These are phyloP conservation scores for Cyberlindnera misumaiensis DNA, from an alignment of 805 yeast genomes.

Conservation along the genomic window DNA sequence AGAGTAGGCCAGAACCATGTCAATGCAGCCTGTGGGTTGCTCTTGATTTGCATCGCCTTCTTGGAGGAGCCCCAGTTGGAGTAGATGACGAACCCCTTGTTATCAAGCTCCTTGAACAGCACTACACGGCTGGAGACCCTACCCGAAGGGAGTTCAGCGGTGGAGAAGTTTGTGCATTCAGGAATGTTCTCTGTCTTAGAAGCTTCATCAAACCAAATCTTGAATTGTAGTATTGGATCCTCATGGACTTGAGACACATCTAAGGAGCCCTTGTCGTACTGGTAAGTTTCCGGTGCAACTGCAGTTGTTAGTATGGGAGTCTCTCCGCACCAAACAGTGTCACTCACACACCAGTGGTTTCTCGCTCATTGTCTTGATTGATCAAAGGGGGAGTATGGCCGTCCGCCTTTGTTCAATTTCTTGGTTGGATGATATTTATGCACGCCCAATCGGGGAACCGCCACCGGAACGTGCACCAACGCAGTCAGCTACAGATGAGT, in stretches of 20 bases:
- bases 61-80: slow-evolving; percentile 90
- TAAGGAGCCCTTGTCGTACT: slow-evolving; percentile 65
- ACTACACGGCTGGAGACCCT: slow-evolving; percentile 80
- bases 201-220: slow-evolving; percentile 81
- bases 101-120: slow-evolving; percentile 83
- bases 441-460: too few species aligned
- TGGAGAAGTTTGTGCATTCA: slow-evolving; percentile 81
- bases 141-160: slow-evolving; percentile 87
- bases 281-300: slow-evolving; percentile 83
- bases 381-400: not conserved
- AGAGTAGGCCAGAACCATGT: slow-evolving; percentile 88
- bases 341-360: slow-evolving; percentile 22
- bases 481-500: not conserved
- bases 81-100: slow-evolving; percentile 76
- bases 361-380: slow-evolving; percentile 7
- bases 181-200: slow-evolving; percentile 54
- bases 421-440: not conserved
- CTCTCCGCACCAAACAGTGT: not conserved
- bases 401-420: not conserved
- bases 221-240: slow-evolving; percentile 74
- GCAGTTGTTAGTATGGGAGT: not conserved
- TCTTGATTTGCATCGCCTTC: slow-evolving; percentile 61
- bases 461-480: not conserved
- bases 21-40: slow-evolving; percentile 76
- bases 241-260: slow-evolving; percentile 42